Percentiles rank a stretch among this genome's conserved stretches.
Conservation (phyloP, 352 stramenopile genomes). For the Peronospora tabacina region DNA sequence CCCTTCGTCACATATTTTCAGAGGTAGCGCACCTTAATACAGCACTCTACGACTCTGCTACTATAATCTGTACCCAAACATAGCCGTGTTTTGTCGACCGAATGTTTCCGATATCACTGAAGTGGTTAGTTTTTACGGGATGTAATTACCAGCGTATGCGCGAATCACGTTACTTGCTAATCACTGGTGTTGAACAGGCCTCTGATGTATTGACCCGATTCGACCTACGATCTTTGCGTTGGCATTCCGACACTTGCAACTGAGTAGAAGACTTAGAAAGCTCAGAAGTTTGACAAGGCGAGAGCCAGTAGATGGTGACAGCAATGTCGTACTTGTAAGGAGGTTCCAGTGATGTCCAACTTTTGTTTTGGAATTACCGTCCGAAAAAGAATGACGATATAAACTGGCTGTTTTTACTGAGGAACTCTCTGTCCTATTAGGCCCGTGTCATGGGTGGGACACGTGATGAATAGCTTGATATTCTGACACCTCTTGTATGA, state of each 20-base stretch:
- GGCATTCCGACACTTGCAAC: constrained; percentile 22
- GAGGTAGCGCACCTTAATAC: too few relatives aligned
- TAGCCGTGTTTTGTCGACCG: too few relatives aligned
- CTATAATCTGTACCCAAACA: too few relatives aligned
- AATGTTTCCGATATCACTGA: too few relatives aligned
- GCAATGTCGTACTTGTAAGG: background rate
- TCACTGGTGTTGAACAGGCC: constrained; percentile 17
- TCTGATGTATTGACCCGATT: background rate
- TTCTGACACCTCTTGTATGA: constrained; percentile 91
- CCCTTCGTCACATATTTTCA: too few relatives aligned
- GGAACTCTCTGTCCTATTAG: constrained; percentile 39
- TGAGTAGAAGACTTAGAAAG: background rate
- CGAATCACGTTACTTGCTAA: constrained; percentile 12
- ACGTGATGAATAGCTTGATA: constrained; percentile 86
- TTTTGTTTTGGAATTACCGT: constrained; percentile 84
- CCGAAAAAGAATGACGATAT: constrained; percentile 75
- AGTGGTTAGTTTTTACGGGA: constrained; percentile 8
- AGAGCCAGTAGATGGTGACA: background rate
- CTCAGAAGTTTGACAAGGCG: too few relatives aligned
- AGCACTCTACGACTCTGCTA: too few relatives aligned
- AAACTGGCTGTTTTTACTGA: constrained; percentile 85
- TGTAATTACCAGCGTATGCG: constrained; percentile 14
- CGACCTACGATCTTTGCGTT: background rate
- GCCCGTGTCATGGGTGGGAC: constrained; percentile 24
- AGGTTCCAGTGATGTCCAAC: constrained; percentile 75